Percentiles rank a stretch among this genome's conserved stretches.
phyloP scores from a whole-genome alignment of 805 yeast genomes.

The Cyberlindnera euphorbiiphila region DNA sequence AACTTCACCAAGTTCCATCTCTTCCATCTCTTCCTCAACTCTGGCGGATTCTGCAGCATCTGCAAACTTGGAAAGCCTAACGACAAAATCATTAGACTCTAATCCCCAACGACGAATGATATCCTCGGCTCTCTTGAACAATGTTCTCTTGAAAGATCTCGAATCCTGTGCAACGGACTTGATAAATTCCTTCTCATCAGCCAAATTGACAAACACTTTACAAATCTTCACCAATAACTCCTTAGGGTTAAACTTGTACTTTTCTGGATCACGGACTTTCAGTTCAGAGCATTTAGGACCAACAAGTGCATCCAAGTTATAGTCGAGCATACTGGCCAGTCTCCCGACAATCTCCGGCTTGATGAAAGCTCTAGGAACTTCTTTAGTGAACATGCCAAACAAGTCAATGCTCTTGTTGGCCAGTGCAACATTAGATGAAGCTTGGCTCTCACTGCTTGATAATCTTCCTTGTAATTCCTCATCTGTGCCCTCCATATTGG shows the following conservation, averaged over 20 bases:
- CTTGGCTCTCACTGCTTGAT: constrained; percentile 64
- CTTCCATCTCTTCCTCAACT: constrained; percentile 71
- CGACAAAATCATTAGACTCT: constrained; percentile 47
- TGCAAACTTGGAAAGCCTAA: constrained; percentile 50
- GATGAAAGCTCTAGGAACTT: constrained; percentile 81
- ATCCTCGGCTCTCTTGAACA: constrained; percentile 66
- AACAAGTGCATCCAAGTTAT: constrained; percentile 85
- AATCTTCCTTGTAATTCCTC: constrained; percentile 60
- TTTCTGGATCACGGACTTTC: constrained; percentile 79
- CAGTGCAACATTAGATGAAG: constrained; percentile 76
- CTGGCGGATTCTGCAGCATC: constrained; percentile 59
- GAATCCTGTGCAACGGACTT: constrained; percentile 84
- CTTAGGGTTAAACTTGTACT: constrained; percentile 80
- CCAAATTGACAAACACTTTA: constrained; percentile 71
- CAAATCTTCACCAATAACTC: constrained; percentile 63
- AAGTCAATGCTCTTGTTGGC: constrained; percentile 78
- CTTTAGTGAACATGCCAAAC: constrained; percentile 76
- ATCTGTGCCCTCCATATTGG: constrained; percentile 45
- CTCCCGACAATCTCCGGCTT: constrained; percentile 90
- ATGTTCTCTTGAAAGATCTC: constrained; percentile 72
- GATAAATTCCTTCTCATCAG: constrained; percentile 60
- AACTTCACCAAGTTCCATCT: constrained; percentile 81
- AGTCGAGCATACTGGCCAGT: constrained; percentile 92
- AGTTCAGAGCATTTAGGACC: constrained; percentile 92
- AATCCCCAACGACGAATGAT: constrained; percentile 55